A percentile compares a stretch with the other conserved stretches of the same genome.
Conservation (phyloP, 2,329 filamentous ascomycete genomes). For the Aspergillus brasiliensis region DNA sequence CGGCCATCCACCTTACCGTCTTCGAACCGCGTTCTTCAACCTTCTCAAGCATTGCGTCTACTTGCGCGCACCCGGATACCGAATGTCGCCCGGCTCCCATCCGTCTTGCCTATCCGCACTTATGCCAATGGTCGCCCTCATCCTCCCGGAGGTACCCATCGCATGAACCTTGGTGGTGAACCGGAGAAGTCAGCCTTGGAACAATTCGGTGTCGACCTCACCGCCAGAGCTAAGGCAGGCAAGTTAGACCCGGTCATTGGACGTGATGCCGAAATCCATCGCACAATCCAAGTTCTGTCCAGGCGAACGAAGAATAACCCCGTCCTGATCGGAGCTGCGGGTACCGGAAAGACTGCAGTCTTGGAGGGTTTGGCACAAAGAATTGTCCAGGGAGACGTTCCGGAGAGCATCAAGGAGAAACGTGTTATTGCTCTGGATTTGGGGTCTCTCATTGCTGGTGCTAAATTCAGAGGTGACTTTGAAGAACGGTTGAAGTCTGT, state of each 20-base stretch:
- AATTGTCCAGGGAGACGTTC: conserved; percentile 89
- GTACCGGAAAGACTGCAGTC: conserved; percentile 92
- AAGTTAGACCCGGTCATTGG: conserved; percentile 97
- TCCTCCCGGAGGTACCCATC: conserved; percentile 87
- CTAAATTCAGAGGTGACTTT: conserved; percentile 94
- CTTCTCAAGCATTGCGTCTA: conserved; percentile 23
- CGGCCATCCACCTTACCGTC: conserved; percentile 28
- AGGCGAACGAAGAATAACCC: conserved; percentile 94
- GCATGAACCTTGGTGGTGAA: conserved; percentile 82
- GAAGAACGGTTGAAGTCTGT: conserved; percentile 92
- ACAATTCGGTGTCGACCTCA: conserved; percentile 88
- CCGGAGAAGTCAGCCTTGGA: conserved; percentile 84
- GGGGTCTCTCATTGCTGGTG: conserved; percentile 89
- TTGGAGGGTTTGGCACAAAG: conserved; percentile 86
- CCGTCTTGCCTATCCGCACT: conserved; percentile 29
- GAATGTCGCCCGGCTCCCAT: conserved; percentile 9
- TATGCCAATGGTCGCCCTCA: conserved; percentile 70
- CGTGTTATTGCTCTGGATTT: conserved; percentile 84
- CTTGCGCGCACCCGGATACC: conserved; percentile 22
- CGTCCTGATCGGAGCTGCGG: conserved; percentile 86
- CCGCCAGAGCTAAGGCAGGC: conserved; percentile 77
- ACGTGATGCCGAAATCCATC: conserved; percentile 84
- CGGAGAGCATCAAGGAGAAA: conserved; percentile 95
- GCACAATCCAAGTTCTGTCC: conserved; percentile 92
- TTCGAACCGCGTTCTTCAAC: conserved; percentile 21